phyloP scores from a whole-genome alignment of 1,139 yeast species.

The Sugiyamaella neomexicana region DNA sequence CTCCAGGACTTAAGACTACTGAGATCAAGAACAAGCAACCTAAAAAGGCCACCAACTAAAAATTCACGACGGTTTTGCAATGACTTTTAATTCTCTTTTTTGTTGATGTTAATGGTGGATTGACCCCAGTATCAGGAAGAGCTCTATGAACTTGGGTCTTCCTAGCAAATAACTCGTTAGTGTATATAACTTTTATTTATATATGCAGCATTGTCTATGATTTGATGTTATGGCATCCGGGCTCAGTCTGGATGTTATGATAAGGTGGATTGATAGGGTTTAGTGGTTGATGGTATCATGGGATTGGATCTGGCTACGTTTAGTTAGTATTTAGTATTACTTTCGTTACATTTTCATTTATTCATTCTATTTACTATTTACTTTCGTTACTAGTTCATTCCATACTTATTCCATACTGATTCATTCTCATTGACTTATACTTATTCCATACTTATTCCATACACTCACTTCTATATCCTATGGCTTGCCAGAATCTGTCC shows the following conservation, averaged over 20 bases:
- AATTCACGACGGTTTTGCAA: constrained; percentile 12
- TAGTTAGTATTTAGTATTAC: no score
- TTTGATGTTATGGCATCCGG: neutral
- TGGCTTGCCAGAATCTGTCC: neutral
- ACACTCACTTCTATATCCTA: neutral
- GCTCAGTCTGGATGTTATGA: constrained; percentile 2
- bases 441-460: no score
- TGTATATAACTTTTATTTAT: constrained; percentile 8
- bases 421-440: no score
- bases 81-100: constrained; percentile 11
- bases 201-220: constrained; percentile 12
- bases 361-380: no score
- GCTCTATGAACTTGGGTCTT: constrained; percentile 15
- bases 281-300: no score
- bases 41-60: constrained; percentile 31
- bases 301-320: no score
- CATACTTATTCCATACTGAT: no score
- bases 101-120: constrained; percentile 11
- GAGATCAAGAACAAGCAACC: constrained; percentile 39
- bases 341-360: no score
- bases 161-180: constrained; percentile 6
- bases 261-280: no score
- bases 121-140: constrained; percentile 13
- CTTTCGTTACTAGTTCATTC: no score
- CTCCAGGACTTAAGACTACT: constrained; percentile 86